phyloP scores from a whole-genome alignment of 768 basidiomycete genomes.

The Candolleomyces eurysporus region DNA sequence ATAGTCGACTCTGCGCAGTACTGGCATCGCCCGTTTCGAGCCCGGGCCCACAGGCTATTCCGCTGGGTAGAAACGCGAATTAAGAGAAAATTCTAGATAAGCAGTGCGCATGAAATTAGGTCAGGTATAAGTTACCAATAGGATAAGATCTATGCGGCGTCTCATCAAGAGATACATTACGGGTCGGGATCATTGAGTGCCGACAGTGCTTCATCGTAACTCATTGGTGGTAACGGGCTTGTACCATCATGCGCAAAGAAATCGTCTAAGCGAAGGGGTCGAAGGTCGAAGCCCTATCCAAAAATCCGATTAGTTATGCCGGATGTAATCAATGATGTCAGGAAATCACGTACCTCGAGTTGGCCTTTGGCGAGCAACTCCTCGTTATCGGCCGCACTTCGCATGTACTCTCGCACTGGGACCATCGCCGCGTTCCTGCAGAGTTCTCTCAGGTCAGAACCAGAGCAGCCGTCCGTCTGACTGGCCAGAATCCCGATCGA shows the following conservation, averaged over 20 bases:
- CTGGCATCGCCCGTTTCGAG: too few species aligned
- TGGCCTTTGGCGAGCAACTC: constrained; percentile 47
- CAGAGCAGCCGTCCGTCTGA: constrained; percentile 73
- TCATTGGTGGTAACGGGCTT: constrained; percentile 30
- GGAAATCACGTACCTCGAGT: constrained; percentile 36
- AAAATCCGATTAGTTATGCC: neutral
- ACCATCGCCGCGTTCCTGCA: constrained; percentile 94
- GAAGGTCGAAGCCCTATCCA: constrained; percentile 70
- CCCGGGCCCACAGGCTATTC: too few species aligned
- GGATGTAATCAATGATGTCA: neutral
- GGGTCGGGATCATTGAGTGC: constrained; percentile 18
- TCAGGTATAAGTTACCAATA: constrained; percentile 1
- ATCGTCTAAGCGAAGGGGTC: constrained; percentile 69
- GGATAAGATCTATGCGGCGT: neutral
- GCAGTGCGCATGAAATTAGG: constrained; percentile 4
- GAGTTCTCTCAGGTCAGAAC: constrained; percentile 88
- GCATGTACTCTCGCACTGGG: constrained; percentile 83
- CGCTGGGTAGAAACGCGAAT: too few species aligned
- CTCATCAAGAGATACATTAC: neutral
- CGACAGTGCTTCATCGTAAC: constrained; percentile 19
- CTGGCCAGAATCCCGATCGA: constrained; percentile 61
- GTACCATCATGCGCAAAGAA: constrained; percentile 52
- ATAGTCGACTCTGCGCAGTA: too few species aligned
- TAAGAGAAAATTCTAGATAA: neutral
- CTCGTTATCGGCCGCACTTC: constrained; percentile 41